A percentile compares a stretch with the other conserved stretches of the same genome.
Evolutionary conservation across 139 green algal genomes (phyloP).

Genomic region (Tetraselmis chui): DNA sequence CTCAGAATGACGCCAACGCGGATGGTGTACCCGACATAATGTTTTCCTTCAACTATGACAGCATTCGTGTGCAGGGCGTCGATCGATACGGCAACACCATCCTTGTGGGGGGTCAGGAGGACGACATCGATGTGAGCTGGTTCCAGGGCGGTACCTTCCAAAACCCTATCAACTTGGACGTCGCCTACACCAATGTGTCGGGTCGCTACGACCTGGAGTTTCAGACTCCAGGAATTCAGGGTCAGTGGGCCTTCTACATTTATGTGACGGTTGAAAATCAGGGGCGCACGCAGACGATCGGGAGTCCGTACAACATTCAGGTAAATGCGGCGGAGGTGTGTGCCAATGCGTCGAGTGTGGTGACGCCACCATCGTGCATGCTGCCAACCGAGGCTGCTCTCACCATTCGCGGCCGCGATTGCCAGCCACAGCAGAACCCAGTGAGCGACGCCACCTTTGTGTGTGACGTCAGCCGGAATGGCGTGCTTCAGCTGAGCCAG

Average conservation of each 20-base stretch:
- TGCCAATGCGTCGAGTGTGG: neutral
- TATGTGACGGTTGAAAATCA: neutral
- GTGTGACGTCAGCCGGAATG: neutral
- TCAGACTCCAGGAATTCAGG: neutral
- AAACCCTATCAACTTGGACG: neutral
- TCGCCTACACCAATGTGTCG: neutral
- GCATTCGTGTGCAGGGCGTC: neutral
- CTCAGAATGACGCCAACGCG: neutral
- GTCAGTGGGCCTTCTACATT: neutral
- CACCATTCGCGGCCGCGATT: neutral
- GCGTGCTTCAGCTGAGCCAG: neutral
- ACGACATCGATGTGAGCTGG: neutral
- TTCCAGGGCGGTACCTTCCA: neutral
- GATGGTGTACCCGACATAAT: neutral
- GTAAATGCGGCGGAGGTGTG: neutral
- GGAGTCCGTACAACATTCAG: neutral
- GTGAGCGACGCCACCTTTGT: neutral
- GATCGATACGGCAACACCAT: neutral
- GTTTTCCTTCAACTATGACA: neutral
- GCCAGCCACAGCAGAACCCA: neutral
- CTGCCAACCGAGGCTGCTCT: neutral
- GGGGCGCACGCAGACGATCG: neutral
- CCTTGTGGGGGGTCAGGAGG: neutral
- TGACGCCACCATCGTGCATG: neutral
- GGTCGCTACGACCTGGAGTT: neutral